phyloP scores from a whole-genome alignment of 1,139 yeast species.

The Kurtzmaniella natalensis region DNA sequence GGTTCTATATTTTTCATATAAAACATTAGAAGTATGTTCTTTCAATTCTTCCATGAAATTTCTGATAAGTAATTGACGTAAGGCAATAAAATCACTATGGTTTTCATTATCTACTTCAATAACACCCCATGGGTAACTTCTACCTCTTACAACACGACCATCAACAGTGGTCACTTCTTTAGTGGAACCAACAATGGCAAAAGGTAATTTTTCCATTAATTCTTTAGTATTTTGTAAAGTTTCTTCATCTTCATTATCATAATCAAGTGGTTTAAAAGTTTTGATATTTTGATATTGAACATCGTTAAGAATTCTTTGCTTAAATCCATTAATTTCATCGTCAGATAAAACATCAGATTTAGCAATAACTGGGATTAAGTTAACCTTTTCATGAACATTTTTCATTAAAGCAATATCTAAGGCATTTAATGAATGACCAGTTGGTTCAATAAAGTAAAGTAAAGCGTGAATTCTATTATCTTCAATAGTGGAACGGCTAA shows the following conservation, averaged over 20 bases:
- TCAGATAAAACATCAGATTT: constrained; percentile 91
- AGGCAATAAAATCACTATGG: constrained; percentile 88
- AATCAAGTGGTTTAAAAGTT: constrained; percentile 73
- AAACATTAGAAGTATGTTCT: constrained; percentile 70
- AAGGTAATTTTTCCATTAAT: constrained; percentile 73
- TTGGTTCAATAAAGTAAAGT: constrained; percentile 90
- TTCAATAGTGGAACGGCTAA: constrained; percentile 65
- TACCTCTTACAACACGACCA: constrained; percentile 85
- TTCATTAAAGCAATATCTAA: constrained; percentile 88
- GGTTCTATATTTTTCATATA: constrained; percentile 88
- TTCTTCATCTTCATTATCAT: constrained; percentile 86
- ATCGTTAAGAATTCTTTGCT: constrained; percentile 71
- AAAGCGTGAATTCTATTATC: constrained; percentile 87
- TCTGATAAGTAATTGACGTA: constrained; percentile 86
- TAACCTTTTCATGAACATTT: constrained; percentile 85
- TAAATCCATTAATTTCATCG: constrained; percentile 75
- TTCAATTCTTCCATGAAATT: constrained; percentile 92
- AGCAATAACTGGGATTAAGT: constrained; percentile 90
- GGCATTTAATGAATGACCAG: constrained; percentile 89
- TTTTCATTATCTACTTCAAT: constrained; percentile 94
- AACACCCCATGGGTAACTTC: constrained; percentile 97
- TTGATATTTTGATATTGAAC: constrained; percentile 71
- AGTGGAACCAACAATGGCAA: constrained; percentile 93
- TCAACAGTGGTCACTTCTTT: constrained; percentile 65
- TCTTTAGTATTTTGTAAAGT: constrained; percentile 60